These are phyloP conservation scores for Phytophthora idaei DNA, from an alignment of 352 stramenopile species.

Conservation along the genomic window DNA sequence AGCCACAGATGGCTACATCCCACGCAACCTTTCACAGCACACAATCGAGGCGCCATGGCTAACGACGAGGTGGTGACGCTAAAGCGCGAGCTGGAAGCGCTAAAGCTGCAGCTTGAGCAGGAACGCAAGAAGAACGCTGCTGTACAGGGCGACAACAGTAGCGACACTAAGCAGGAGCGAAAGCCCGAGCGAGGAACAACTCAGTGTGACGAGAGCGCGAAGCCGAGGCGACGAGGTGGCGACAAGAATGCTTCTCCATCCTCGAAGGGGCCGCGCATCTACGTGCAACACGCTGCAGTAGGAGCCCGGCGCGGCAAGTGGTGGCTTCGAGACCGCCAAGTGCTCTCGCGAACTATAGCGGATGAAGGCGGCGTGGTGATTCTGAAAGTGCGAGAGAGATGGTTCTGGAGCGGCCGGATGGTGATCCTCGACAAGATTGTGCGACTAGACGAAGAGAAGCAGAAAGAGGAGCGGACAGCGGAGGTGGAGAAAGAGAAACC, in stretches of 20 bases:
- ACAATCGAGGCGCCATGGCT: slow-evolving; percentile 8
- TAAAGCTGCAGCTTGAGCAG: slow-evolving; percentile 56
- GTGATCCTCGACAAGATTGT: slow-evolving; percentile 78
- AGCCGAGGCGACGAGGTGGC: slow-evolving; percentile 9
- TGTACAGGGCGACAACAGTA: background rate
- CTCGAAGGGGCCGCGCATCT: slow-evolving; percentile 15
- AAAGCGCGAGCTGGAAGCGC: slow-evolving; percentile 56
- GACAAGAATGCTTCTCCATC: slow-evolving; percentile 8
- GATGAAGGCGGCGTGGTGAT: slow-evolving; percentile 34
- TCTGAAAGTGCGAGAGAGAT: slow-evolving; percentile 69
- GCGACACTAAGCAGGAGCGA: slow-evolving; percentile 1
- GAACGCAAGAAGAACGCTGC: slow-evolving; percentile 43
- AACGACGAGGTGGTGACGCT: slow-evolving; percentile 64
- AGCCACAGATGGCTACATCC: slow-evolving; percentile 41
- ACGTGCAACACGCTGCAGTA: slow-evolving; percentile 47
- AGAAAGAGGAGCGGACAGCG: slow-evolving; percentile 2
- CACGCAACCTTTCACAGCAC: slow-evolving; percentile 16
- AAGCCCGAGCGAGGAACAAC: slow-evolving; percentile 8
- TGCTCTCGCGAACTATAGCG: slow-evolving; percentile 49
- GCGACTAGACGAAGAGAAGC: slow-evolving; percentile 17
- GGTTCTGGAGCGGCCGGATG: slow-evolving; percentile 64
- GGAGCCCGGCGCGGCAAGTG: slow-evolving; percentile 65
- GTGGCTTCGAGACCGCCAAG: slow-evolving; percentile 65
- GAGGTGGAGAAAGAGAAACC: slow-evolving; percentile 3
- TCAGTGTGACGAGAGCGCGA: slow-evolving; percentile 9